A percentile compares a stretch with the other conserved stretches of the same genome.
These are phyloP conservation scores for Brassica balearica DNA, from an alignment of 441 rosid species.

Conservation along the genomic window DNA sequence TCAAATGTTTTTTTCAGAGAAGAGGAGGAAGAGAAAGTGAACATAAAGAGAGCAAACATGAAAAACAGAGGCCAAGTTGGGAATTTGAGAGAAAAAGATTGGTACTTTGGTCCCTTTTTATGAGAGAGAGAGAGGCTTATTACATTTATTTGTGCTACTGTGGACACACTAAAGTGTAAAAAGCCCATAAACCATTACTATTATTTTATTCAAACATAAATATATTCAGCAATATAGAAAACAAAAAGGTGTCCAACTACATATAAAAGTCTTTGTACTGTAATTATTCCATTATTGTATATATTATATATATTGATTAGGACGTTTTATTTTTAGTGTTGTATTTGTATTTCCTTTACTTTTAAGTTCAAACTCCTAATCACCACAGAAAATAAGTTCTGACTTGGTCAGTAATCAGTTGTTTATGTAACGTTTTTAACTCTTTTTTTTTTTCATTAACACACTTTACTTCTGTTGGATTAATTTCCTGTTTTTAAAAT, in stretches of 20 bases:
- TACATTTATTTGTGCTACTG: slow-evolving; percentile 20
- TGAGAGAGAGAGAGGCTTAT: slow-evolving; percentile 29
- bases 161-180: slow-evolving; percentile 27
- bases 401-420: neutral
- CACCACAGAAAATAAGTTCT: neutral
- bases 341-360: neutral
- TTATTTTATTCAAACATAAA: neutral
- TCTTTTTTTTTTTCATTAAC: neutral
- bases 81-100: slow-evolving; percentile 33
- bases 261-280: slow-evolving; percentile 10
- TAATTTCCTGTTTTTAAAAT: neutral
- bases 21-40: slow-evolving; percentile 19
- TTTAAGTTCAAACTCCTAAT: neutral
- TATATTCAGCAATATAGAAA: no score
- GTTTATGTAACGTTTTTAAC: slow-evolving; percentile 11
- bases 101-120: slow-evolving; percentile 40
- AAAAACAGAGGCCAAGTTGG: slow-evolving; percentile 42
- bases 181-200: slow-evolving; percentile 22
- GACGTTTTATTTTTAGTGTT: neutral
- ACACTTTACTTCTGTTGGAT: neutral
- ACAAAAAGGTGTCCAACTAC: neutral
- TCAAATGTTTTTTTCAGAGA: slow-evolving; percentile 25
- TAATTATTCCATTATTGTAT: neutral
- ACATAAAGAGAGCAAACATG: slow-evolving; percentile 25
- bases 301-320: neutral